phyloP scores from a whole-genome alignment of 2,329 filamentous ascomycete species.

The Biscogniauxia mediterranea region DNA sequence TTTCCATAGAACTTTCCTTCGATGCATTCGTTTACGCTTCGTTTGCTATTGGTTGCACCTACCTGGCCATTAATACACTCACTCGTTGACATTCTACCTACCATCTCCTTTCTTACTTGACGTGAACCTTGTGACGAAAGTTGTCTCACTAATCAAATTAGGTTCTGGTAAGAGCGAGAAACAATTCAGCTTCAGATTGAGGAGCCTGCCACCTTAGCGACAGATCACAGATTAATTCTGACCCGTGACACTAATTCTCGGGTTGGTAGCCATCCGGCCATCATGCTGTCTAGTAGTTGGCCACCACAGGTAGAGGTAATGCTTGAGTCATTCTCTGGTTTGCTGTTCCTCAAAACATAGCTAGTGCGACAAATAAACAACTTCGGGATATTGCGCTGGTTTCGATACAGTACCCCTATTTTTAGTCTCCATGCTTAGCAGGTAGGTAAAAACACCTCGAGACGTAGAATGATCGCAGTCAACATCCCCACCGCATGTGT shows the following conservation, averaged over 20 bases:
- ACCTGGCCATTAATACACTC: not conserved
- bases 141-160: constrained; percentile 1
- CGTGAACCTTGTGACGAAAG: not conserved
- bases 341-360: not conserved
- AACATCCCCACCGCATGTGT: too few species aligned
- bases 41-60: constrained; percentile 6
- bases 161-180: constrained; percentile 1
- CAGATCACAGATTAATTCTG: not conserved
- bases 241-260: not conserved
- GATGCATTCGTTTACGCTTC: constrained; percentile 6
- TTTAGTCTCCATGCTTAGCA: not conserved
- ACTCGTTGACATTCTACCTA: not conserved
- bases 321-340: not conserved
- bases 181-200: not conserved
- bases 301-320: too few species aligned
- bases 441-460: not conserved
- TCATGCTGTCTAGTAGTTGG: not conserved
- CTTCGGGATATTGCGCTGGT: not conserved
- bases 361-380: not conserved
- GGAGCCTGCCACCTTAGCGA: not conserved
- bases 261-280: not conserved
- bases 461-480: not conserved
- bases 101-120: not conserved
- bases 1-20: not conserved
- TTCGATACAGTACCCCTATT: not conserved